These are phyloP conservation scores for Blepharisma japonicum DNA, from an alignment of 73 alveolate species.

Conservation along the genomic window DNA sequence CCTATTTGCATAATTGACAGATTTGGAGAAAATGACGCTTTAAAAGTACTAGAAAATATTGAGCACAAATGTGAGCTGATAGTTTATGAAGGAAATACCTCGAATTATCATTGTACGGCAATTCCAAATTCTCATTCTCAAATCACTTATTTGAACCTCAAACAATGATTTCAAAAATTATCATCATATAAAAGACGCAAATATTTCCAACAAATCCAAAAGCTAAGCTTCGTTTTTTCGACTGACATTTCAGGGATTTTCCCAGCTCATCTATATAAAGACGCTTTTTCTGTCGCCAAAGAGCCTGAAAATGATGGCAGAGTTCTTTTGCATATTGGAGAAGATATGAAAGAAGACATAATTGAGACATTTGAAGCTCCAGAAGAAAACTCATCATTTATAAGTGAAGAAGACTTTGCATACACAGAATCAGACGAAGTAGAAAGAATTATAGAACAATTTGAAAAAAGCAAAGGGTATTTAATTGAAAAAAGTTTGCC, in stretches of 20 bases:
- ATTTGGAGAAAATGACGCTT: not conserved
- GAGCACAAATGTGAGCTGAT: slow-evolving; percentile 1
- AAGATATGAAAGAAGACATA: not conserved
- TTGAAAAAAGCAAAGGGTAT: not conserved
- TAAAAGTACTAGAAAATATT: not conserved
- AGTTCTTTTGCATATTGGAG: not conserved
- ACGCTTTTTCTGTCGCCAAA: not conserved
- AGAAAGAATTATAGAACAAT: not conserved
- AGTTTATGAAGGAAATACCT: not conserved
- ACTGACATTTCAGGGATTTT: not conserved
- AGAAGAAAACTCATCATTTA: not conserved
- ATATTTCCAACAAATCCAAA: slow-evolving; percentile 16
- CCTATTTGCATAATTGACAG: not conserved
- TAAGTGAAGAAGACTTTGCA: not conserved
- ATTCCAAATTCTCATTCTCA: not conserved
- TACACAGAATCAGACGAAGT: not conserved
- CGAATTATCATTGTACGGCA: not conserved
- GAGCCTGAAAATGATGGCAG: not conserved
- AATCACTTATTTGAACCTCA: not conserved
- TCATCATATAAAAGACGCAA: not conserved
- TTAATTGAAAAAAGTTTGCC: not conserved
- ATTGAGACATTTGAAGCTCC: not conserved
- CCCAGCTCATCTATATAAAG: slow-evolving; percentile 12
- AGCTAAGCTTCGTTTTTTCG: slow-evolving; percentile 1
- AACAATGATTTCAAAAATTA: slow-evolving; percentile 6